Base-by-base conservation (phyloP, 2,329 filamentous ascomycete species). In the Colletotrichum scovillei region DNA sequence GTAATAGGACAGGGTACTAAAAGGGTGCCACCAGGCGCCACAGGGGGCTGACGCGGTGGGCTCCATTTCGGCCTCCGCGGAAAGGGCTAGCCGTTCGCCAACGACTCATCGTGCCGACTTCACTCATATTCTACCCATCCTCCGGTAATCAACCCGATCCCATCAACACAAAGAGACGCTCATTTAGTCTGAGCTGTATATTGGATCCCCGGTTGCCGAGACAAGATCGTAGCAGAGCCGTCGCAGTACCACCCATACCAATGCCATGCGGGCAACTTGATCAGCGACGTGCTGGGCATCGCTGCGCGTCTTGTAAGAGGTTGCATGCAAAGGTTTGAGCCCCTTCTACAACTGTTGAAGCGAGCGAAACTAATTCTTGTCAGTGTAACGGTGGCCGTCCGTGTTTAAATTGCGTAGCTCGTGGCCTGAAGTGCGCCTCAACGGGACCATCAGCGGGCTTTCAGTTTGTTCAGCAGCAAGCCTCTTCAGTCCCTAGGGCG, bases 181-280 rank as follows among this genome's bases (percentile, higher is more conserved):
- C 16, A 16, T 42, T 3, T 7, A 2, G 7, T 0, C 16, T 42
- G 16, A 42, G 38, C 6, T 7, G 14, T 16, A 3, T 3, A 0
- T 42, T 42, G 38, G 14, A 19, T 3, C 38, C 16, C 22, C 22
- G 22, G 22, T 22, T 22, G 22, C 22, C 22, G 22, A 22, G 22
- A 22, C 22, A 22, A 22, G 5, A 16, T 19, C 19, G 38, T 42
- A 42, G 38, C 38, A 42, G 38, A 42, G 38, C 38, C 38, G 38
- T 4, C 5, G 16, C 38, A 19, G 14, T 42, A 42, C 38, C 28
- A 38, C 24, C 11, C 52, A 16, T 5, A 52, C 26, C 68, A 53
- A 71, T 71, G 68, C 68, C 63, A 71, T 71, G 68, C 19, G 63
- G 68, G 30, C 68, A 71, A 42, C 68, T 71, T 56, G 68, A 67